phyloP scores from a whole-genome alignment of 1,284 basidiomycete species.

The Puccinia coronata region DNA sequence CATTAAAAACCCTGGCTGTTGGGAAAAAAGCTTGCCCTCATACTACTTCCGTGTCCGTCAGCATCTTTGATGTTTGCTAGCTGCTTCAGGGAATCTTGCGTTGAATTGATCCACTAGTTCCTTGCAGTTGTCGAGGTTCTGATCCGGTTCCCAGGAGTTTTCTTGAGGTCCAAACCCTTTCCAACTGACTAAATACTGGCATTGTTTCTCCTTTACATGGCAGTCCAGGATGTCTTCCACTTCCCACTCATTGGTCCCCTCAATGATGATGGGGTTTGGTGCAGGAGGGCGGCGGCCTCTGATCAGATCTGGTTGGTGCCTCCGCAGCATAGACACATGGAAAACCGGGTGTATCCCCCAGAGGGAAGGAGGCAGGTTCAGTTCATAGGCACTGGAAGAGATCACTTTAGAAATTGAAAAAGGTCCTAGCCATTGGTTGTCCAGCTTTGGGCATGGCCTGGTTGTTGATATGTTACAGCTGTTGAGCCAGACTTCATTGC shows the following conservation, averaged over 20 bases:
- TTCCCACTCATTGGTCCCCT: slow-evolving; percentile 6
- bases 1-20: neutral
- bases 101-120: neutral
- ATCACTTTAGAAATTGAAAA: slow-evolving; percentile 5
- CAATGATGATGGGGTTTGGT: neutral
- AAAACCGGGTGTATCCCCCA: slow-evolving; percentile 1
- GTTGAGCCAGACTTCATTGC: slow-evolving; percentile 12
- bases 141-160: neutral
- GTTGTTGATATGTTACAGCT: neutral
- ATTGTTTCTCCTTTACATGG: neutral
- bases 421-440: slow-evolving; percentile 2
- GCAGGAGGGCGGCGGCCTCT: neutral
- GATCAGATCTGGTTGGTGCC: neutral
- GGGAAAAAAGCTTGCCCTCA: slow-evolving; percentile 25
- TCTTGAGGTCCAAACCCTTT: neutral
- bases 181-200: neutral
- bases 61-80: neutral
- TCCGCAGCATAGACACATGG: neutral
- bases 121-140: neutral
- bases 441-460: slow-evolving; percentile 1
- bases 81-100: neutral
- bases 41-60: neutral
- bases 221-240: neutral
- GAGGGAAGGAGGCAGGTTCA: neutral
- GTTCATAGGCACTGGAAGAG: neutral